A percentile compares a stretch with the other conserved stretches of the same genome.
Evolutionary conservation across 495 filamentous ascomycete genomes (phyloP).

Genomic region (Penicillium coffeae): DNA sequence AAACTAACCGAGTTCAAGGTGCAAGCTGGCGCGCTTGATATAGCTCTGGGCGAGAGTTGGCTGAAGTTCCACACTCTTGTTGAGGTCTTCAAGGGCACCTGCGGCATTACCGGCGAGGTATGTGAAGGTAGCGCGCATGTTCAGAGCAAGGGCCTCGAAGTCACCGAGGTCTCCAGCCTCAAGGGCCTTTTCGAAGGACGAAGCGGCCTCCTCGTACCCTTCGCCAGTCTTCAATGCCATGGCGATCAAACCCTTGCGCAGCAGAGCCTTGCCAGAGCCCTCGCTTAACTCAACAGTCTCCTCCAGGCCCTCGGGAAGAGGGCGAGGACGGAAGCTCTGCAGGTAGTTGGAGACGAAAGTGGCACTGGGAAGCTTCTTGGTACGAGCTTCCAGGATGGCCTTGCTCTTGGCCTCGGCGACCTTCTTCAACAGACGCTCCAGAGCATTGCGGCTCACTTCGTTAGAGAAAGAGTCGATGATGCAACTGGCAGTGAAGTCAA

Average conservation of each 20-base stretch:
- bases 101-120: slow-evolving; percentile 86
- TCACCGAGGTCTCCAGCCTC: slow-evolving; percentile 72
- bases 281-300: slow-evolving; percentile 71
- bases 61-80: slow-evolving; percentile 86
- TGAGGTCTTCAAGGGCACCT: slow-evolving; percentile 76
- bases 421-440: slow-evolving; percentile 94
- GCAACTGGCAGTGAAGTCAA: slow-evolving; percentile 97
- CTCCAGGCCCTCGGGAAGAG: slow-evolving; percentile 77
- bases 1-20: slow-evolving; percentile 81
- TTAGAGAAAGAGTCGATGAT: slow-evolving; percentile 97
- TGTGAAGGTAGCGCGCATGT: slow-evolving; percentile 92
- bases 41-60: slow-evolving; percentile 89
- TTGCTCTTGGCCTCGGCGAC: slow-evolving; percentile 91
- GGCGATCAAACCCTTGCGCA: slow-evolving; percentile 74
- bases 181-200: slow-evolving; percentile 82
- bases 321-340: slow-evolving; percentile 85
- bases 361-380: slow-evolving; percentile 82
- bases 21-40: slow-evolving; percentile 98
- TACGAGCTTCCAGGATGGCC: slow-evolving; percentile 72
- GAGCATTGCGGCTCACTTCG: slow-evolving; percentile 77
- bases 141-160: slow-evolving; percentile 86
- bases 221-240: slow-evolving; percentile 83
- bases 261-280: slow-evolving; percentile 74
- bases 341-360: slow-evolving; percentile 98
- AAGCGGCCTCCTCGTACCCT: slow-evolving; percentile 80